phyloP scores from a whole-genome alignment of 495 filamentous ascomycete genomes.

The Ascodesmis nigricans region DNA sequence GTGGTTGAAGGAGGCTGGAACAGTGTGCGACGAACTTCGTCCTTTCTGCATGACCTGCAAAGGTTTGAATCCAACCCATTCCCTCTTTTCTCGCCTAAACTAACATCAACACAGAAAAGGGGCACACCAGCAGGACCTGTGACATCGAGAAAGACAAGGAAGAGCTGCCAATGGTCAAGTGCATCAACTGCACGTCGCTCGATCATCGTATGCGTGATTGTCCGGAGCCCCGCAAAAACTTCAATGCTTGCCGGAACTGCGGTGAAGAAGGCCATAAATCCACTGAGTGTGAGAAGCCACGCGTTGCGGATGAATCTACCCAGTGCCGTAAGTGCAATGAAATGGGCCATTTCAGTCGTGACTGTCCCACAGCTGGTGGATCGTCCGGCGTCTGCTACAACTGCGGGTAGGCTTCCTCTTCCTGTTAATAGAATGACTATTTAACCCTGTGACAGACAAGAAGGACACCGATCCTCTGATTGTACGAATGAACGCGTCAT shows the following conservation, averaged over 20 bases:
- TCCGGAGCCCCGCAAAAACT: conserved; percentile 22
- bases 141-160: conserved; percentile 51
- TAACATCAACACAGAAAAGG: conserved; percentile 13
- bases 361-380: conserved; percentile 44
- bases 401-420: conserved; percentile 30
- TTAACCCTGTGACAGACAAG: conserved; percentile 29
- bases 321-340: conserved; percentile 63
- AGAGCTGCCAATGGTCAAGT: conserved; percentile 35
- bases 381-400: conserved; percentile 36
- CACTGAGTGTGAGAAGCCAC: conserved; percentile 46
- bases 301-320: conserved; percentile 39
- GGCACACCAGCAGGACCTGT: conserved; percentile 22
- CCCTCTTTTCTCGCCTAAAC: neutral
- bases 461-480: conserved; percentile 26
- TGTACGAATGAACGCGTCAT: conserved; percentile 27
- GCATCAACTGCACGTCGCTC: conserved; percentile 46
- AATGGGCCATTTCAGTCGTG: conserved; percentile 61
- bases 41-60: conserved; percentile 38
- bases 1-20: conserved; percentile 37
- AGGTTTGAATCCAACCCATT: conserved; percentile 15
- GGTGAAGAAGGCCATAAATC: conserved; percentile 37
- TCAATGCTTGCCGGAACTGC: conserved; percentile 58
- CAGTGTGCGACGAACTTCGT: conserved; percentile 34
- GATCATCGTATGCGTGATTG: conserved; percentile 57
- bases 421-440: conserved; percentile 21